A percentile compares a stretch with the other conserved stretches of the same genome.
These are phyloP conservation scores for Panicum hallii DNA, from an alignment of 202 grass and related monocot species.

Conservation along the genomic window DNA sequence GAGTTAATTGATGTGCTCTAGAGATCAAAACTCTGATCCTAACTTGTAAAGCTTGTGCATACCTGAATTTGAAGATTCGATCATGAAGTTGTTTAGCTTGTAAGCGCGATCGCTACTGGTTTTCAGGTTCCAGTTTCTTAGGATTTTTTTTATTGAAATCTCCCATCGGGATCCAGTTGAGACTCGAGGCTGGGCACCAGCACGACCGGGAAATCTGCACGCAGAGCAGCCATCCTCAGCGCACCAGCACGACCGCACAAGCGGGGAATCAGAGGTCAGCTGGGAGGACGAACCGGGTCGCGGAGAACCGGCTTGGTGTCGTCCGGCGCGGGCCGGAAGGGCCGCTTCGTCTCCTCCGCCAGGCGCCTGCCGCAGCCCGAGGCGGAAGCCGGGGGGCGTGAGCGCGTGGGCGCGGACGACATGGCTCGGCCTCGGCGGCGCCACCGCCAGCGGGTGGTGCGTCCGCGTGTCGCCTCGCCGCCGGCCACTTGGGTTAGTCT, in stretches of 20 bases:
- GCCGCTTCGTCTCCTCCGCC: constrained; percentile 50
- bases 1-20: not conserved
- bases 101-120: too few relatives aligned
- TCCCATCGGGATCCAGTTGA: too few relatives aligned
- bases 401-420: not conserved
- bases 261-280: not conserved
- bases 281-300: constrained; percentile 51
- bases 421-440: not conserved
- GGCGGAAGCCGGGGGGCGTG: not conserved
- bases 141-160: too few relatives aligned
- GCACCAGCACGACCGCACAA: too few relatives aligned
- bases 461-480: too few relatives aligned
- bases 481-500: not conserved
- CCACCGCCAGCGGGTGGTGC: too few relatives aligned
- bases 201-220: too few relatives aligned
- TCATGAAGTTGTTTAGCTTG: not conserved
- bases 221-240: too few relatives aligned
- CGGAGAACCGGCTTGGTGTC: constrained; percentile 80
- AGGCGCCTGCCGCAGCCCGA: not conserved
- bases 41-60: not conserved
- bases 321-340: constrained; percentile 58
- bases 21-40: not conserved
- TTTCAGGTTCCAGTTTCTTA: too few relatives aligned
- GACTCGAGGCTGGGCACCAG: too few relatives aligned
- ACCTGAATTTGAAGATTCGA: not conserved